Evolutionary conservation across 1,284 basidiomycete genomes (phyloP), one percentile per base, ranked within the genome.

Genomic region (Trichosporon coremiiforme): DNA sequence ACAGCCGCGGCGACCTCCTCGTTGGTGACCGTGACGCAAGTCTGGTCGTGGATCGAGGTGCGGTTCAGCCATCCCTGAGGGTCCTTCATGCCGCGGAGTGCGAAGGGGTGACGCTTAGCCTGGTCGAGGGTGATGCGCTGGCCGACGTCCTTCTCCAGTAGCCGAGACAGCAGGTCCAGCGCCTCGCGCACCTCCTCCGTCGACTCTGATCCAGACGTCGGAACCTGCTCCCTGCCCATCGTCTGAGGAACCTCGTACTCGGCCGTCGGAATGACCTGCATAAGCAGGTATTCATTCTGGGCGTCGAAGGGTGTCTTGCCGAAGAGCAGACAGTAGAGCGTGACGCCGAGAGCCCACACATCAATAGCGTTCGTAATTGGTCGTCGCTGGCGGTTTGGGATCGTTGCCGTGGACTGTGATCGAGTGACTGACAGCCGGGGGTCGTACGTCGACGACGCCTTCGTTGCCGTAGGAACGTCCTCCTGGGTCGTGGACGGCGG

Each of bases 301-400:
- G 87, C 83, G 81, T 87, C 75, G 84, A 90, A 94, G 0, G 93
- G 93, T 7, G 90, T 87, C 67, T 85, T 85, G 29, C 94, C 97
- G 76, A 98, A 98, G 1, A 98, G 87, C 60, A 99, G 87, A 78
- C 95, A 97, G 84, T 95, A 99, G 13, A 98, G 86, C 0, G 97
- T 99, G 41, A 98, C 92, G n/a, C 97, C 97, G 8, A 99, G 87
- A 0, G 97, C 95, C 96, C 96, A 99, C n/a, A 99, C 89, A 78
- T 99, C 97, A 80, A 99, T 97, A 4, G 94, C 91, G 80, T 96
- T 95, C 45, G 95, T 96, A 73, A 99, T 92, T 1, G 87, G 87
- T 2, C 89, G 90, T 25, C 90, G 87, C 66, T 83, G 84, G 55
- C 78, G 75, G n/a, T 72, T 68, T 9, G 72, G 71, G n/a, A 75